Base-by-base conservation (phyloP, 495 filamentous ascomycete species). In the Evansstolkia leycettana region DNA sequence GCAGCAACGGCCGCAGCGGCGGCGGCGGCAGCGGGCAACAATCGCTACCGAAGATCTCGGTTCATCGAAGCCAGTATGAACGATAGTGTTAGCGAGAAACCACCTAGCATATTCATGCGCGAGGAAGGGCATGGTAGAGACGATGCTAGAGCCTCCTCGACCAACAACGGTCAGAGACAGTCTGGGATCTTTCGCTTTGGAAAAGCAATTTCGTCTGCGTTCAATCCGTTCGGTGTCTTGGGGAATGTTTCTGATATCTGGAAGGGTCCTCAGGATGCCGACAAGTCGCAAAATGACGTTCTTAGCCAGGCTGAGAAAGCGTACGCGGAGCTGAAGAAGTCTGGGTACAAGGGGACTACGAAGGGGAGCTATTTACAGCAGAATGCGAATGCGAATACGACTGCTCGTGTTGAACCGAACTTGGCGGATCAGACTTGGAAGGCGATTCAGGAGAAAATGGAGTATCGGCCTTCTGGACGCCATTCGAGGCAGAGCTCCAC, bases 1-100 rank as follows among this genome's bases (percentile, higher is more conserved):
- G n/a, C n/a, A n/a, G n/a, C n/a, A n/a, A n/a, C n/a, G n/a, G n/a
- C n/a, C n/a, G n/a, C n/a, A n/a, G n/a, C n/a, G n/a, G 7, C 7
- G 24, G 24, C 24, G 24, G 24, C 24, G n/a, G n/a, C 7, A 7
- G 24, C 7, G n/a, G n/a, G 24, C n/a, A n/a, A 4, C 10, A 29
- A 15, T 29, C 41, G 52, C 2, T 53, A 45, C 28, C 72, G 76
- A 7, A 64, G 65, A 10, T 80, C 76, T 7, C 64, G 72, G 18
- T 87, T 87, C 46, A 54, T 78, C 3, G 82, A 87, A 46, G 82
- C 76, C 2, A 80, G 70, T 37, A 85, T 87, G 80, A 81, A 75
- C 49, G 81, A 87, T 51, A 73, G 78, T 38, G 65, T 70, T 12
- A 84, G 78, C 41, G 67, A 78, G 38, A 72, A 62, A 43, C 82